Base-by-base conservation (phyloP, 805 yeast genomes). In the Saturnispora dispora region DNA sequence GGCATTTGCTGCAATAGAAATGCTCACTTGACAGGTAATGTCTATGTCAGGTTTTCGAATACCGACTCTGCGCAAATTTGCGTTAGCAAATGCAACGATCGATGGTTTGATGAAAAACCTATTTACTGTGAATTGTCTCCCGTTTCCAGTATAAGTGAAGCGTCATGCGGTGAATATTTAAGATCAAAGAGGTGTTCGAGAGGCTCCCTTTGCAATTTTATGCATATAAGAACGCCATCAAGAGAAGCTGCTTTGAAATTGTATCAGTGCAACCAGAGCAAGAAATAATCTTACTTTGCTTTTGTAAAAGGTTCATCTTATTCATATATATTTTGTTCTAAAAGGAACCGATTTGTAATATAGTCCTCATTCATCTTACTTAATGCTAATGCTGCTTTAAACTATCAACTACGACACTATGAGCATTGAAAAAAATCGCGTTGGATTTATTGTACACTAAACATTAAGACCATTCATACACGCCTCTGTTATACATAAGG, bases 101-200 rank as follows among this genome's bases (percentile, higher is more conserved):
- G 93, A 52, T 90, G 97, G 97, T 90, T 79, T 63, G 79, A 80
- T 51, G 80, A 78, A 8, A 68, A 82, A 51, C 98, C 97, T 0
- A 79, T 90, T 0, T 85, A 81, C 63, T 80, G 88, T 60, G 93
- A 87, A 59, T 70, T 87, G 27, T 78, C 88, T 23, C 93, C 96
- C 13, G 90, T 87, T 18, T 66, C 75, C 3, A 81, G 76, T 60
- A 79, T 86, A 57, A 71, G 74, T 44, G 93, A 83, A 51, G 85
- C 95, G 11, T 74, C 79, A 50, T 90, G 98, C 62, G 72, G 87
- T 40, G 84, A 84, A 42, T 83, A 83, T 60, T 87, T 82, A 7
- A 15, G 17, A 37, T 66, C 72, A 2, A 67, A 73, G 23, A 70
- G 69, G 13, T 90, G 98, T 63, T 77, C 74, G n/a, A 75, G 97